These are phyloP conservation scores for Botryotinia calthae DNA, from an alignment of 2,329 filamentous ascomycete species.

Conservation along the genomic window DNA sequence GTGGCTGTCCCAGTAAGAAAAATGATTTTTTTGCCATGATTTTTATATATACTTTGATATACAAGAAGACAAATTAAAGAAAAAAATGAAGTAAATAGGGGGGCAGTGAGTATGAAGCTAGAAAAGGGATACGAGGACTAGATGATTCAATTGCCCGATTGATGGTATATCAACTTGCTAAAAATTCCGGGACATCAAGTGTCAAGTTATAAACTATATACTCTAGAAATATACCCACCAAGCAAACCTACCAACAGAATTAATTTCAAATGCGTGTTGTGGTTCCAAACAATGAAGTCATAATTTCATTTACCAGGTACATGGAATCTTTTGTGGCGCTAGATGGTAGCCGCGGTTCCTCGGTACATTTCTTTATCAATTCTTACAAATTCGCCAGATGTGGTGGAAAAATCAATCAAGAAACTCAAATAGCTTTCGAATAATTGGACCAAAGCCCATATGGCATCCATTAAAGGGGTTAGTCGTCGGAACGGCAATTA, in stretches of 20 bases:
- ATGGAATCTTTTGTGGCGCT: not conserved
- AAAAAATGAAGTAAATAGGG: not conserved
- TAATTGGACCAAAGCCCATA: not conserved
- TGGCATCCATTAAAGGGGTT: not conserved
- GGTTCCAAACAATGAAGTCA: not conserved
- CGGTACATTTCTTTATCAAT: not conserved
- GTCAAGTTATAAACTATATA: not conserved
- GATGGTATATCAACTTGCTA: not conserved
- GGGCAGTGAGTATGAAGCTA: not conserved
- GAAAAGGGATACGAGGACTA: not conserved
- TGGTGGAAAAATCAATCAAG: not conserved
- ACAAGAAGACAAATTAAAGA: not conserved
- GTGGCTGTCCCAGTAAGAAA: slow-evolving; percentile 21
- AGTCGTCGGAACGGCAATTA: not conserved
- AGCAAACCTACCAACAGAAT: not conserved
- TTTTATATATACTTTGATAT: not conserved
- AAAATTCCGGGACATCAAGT: not conserved
- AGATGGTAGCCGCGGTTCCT: slow-evolving; percentile 1
- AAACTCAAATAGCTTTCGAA: not conserved
- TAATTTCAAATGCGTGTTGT: not conserved
- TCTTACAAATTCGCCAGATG: not conserved
- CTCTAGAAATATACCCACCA: not conserved
- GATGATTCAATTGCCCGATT: not conserved
- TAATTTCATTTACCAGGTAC: not conserved
- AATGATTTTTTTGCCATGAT: slow-evolving; percentile 19